A percentile compares a stretch with the other conserved stretches of the same genome.
Conservation (phyloP, 805 yeast genomes). For the Ogataea thermomethanolica region DNA sequence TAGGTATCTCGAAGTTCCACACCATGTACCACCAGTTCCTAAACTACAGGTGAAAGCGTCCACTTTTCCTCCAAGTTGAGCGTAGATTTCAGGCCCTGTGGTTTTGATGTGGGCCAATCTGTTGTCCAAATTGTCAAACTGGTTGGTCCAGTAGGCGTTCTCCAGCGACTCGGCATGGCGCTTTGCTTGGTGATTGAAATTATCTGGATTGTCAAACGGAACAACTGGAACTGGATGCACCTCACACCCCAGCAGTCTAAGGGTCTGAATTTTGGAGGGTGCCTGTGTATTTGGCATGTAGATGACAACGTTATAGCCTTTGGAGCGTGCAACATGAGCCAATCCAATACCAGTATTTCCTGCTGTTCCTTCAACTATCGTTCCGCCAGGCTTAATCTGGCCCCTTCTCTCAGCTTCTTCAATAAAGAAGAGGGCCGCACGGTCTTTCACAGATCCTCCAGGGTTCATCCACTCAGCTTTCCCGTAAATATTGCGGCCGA, state of each 20-base stretch:
- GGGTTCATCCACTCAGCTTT: conserved; percentile 94
- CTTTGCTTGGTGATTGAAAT: conserved; percentile 83
- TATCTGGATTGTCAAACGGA: conserved; percentile 75
- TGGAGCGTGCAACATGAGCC: conserved; percentile 74
- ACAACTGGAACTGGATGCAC: conserved; percentile 88
- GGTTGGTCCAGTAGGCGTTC: conserved; percentile 92
- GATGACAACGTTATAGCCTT: conserved; percentile 80
- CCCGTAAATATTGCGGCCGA: conserved; percentile 75
- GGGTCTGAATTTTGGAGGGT: conserved; percentile 70
- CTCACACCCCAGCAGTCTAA: conserved; percentile 77
- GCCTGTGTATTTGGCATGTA: conserved; percentile 93
- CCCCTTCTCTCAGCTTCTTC: conserved; percentile 76
- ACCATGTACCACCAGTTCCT: conserved; percentile 91
- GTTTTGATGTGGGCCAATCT: conserved; percentile 85
- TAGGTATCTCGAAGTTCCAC: conserved; percentile 78
- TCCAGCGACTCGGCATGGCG: conserved; percentile 73
- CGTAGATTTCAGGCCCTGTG: conserved; percentile 93
- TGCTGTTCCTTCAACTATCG: conserved; percentile 90
- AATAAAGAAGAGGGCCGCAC: conserved; percentile 78
- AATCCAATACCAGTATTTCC: conserved; percentile 95
- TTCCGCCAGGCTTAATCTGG: conserved; percentile 68
- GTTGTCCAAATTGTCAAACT: conserved; percentile 85
- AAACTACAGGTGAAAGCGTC: conserved; percentile 88
- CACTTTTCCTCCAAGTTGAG: conserved; percentile 71
- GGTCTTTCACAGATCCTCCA: conserved; percentile 88